phyloP scores from a whole-genome alignment of 2,329 filamentous ascomycete genomes.

The Waltergamsia citrina region DNA sequence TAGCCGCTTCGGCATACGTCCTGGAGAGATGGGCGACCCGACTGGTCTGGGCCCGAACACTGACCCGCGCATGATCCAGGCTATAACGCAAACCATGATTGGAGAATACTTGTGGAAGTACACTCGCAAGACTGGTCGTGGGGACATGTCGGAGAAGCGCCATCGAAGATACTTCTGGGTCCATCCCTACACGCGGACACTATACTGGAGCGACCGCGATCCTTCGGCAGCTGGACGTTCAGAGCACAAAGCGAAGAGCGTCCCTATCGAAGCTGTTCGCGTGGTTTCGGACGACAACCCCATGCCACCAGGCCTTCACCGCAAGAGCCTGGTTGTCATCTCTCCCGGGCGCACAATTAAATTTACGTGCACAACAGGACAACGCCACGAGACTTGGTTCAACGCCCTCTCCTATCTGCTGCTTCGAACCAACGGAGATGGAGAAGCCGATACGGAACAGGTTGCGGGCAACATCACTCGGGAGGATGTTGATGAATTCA shows the following conservation, averaged over 20 bases:
- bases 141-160: slow-evolving; percentile 77
- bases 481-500: slow-evolving; percentile 71
- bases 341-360: slow-evolving; percentile 84
- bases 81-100: slow-evolving; percentile 99
- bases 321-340: slow-evolving; percentile 84
- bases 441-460: slow-evolving; percentile 52
- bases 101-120: slow-evolving; percentile 99
- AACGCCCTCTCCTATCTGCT: slow-evolving; percentile 92
- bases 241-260: slow-evolving; percentile 76
- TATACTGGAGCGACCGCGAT: slow-evolving; percentile 95
- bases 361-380: slow-evolving; percentile 88
- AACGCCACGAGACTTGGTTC: slow-evolving; percentile 97
- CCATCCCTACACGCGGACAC: slow-evolving; percentile 88
- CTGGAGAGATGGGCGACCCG: slow-evolving; percentile 43
- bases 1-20: slow-evolving; percentile 70
- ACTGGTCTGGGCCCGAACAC: slow-evolving; percentile 61
- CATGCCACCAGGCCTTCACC: slow-evolving; percentile 86
- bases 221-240: slow-evolving; percentile 68
- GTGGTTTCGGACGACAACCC: slow-evolving; percentile 93
- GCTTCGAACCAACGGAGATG: slow-evolving; percentile 60
- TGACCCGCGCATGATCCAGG: slow-evolving; percentile 97
- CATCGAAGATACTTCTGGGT: slow-evolving; percentile 99
- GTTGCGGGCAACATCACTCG: slow-evolving; percentile 46
- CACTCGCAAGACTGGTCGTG: slow-evolving; percentile 85
- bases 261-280: slow-evolving; percentile 84